Conservation (phyloP, 2,329 filamentous ascomycete species). For the Xylariaceae sp. region DNA sequence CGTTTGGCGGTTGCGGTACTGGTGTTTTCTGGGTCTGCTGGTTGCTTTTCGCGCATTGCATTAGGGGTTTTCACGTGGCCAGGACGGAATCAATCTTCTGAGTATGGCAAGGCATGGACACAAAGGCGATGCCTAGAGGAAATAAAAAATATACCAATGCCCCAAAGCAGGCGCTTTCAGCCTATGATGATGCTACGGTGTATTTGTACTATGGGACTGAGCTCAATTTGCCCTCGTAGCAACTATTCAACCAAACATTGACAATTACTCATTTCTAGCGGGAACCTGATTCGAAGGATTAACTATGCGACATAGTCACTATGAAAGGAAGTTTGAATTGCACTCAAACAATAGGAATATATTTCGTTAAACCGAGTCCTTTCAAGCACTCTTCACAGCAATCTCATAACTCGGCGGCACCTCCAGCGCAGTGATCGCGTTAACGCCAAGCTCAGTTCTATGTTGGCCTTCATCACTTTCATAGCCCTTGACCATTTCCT, state of each 20-base stretch:
- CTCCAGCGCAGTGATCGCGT: too few species aligned
- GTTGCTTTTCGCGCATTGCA: slow-evolving; percentile 41
- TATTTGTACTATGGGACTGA: not conserved
- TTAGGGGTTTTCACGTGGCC: slow-evolving; percentile 40
- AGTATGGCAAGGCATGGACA: slow-evolving; percentile 37
- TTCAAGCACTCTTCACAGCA: slow-evolving; percentile 3
- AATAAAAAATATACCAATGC: slow-evolving; percentile 38
- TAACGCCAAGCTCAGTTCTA: too few species aligned
- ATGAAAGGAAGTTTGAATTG: too few species aligned
- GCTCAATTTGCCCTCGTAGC: not conserved
- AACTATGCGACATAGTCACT: not conserved
- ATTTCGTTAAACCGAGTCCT: not conserved
- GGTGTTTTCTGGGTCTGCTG: slow-evolving; percentile 41
- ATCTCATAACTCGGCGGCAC: not conserved
- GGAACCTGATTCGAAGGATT: too few species aligned
- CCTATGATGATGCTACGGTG: slow-evolving; percentile 11
- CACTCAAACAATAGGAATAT: too few species aligned
- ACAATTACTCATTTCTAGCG: too few species aligned
- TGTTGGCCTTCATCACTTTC: not conserved
- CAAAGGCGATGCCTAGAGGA: slow-evolving; percentile 36
- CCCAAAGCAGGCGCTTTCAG: slow-evolving; percentile 7
- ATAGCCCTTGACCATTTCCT: not conserved
- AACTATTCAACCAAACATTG: too few species aligned
- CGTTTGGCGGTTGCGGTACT: slow-evolving; percentile 20
- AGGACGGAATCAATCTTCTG: slow-evolving; percentile 36